phyloP scores from a whole-genome alignment of 805 yeast species.

The Kodamaea hsintzibuensis region DNA sequence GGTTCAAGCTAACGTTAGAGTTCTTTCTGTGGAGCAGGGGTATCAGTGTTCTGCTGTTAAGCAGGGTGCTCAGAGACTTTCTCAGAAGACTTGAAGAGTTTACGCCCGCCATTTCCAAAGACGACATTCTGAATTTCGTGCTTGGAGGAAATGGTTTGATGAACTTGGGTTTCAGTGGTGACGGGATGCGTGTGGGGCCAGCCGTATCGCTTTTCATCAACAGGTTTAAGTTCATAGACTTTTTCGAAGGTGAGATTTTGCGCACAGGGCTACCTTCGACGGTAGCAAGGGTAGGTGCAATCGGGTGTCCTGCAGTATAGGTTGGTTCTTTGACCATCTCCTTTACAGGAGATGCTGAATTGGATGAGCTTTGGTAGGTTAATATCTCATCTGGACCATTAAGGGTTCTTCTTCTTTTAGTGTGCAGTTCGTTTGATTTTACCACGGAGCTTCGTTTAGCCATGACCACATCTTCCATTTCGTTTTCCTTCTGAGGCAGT shows the following conservation, averaged over 20 bases:
- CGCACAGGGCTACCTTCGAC: slow-evolving; percentile 10
- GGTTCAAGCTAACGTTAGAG: slow-evolving; percentile 1
- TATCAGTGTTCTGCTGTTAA: slow-evolving; percentile 15
- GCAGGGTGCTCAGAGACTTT: slow-evolving; percentile 13
- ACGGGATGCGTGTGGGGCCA: slow-evolving; percentile 1
- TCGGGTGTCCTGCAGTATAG: neutral
- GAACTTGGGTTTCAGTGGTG: slow-evolving; percentile 11
- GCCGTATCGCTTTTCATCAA: slow-evolving; percentile 22
- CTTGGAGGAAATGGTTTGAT: slow-evolving; percentile 29
- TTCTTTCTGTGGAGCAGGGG: slow-evolving; percentile 14
- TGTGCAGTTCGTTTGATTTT: slow-evolving; percentile 1
- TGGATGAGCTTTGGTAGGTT: slow-evolving; percentile 7
- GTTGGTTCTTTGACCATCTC: neutral
- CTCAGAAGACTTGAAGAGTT: neutral
- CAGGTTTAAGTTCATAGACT: slow-evolving; percentile 37
- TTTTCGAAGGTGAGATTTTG: slow-evolving; percentile 43
- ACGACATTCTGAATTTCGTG: slow-evolving; percentile 26
- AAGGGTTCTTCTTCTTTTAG: slow-evolving; percentile 40
- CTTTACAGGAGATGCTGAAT: neutral
- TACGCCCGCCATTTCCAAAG: slow-evolving; percentile 39
- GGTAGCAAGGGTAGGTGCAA: neutral
- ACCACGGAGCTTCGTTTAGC: neutral
- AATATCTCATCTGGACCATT: slow-evolving; percentile 42
- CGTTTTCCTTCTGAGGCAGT: neutral
- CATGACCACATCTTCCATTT: neutral